Evolutionary conservation across 441 rosid genomes (phyloP), one percentile per base, ranked within the genome.

Genomic region (Capsella rubella): DNA sequence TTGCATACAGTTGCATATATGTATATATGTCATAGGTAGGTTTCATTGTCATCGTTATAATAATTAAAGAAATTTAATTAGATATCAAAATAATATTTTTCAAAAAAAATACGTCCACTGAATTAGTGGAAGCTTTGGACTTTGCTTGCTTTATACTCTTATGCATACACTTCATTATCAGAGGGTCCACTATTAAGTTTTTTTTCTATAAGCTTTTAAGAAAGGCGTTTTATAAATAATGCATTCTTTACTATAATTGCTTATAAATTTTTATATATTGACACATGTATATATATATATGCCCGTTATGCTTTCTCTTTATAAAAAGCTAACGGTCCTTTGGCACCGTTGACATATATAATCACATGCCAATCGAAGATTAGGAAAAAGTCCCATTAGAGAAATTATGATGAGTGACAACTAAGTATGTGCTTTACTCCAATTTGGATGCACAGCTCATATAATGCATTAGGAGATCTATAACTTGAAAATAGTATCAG

Each of bases 131-230:
- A 51, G 60, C 77, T 77, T 77, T 71, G 51, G 58, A 65, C 77
- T 71, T 77, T 77, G 80, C 80, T 77, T 71, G 76, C 77, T 77
- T 77, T 77, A 77, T 65, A 71, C 80, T 77, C 76, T 34, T 71
- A 71, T 64, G 72, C 60, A 65, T 77, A 71, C 77, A 71, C 42
- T 76, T 77, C 77, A 77, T 71, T 57, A 77, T 77, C 45, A 51
- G 56, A 71, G 62, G 76, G 80, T 64, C 80, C 80, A 64, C 69
- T 28, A 25, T 42, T 42, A 18, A 21, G 25, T 40, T 64, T 56
- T 57, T 64, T 73, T 57, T 51, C 50, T 34, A 71, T 52, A 71
- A 71, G 76, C 69, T 77, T 71, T 77, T 58, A 59, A 55, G 64
- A 71, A 77, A 77, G 64, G 27, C 39, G 55, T 40, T 65, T 58